Evolutionary conservation across 495 filamentous ascomycete species (phyloP).

Genomic region (Monascus purpureus): DNA sequence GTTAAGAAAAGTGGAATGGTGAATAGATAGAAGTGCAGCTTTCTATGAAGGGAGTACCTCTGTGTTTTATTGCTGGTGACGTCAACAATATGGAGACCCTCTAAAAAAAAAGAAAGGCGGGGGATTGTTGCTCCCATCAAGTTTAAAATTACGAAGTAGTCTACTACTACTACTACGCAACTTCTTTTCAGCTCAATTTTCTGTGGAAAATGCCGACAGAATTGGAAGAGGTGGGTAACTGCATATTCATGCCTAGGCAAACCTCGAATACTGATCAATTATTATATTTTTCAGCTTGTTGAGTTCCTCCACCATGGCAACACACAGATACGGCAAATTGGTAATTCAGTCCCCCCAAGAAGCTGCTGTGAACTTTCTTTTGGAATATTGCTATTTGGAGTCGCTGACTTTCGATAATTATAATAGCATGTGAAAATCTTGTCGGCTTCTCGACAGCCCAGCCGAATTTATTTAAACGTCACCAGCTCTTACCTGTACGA

Average conservation of each 20-base stretch:
- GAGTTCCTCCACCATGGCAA: constrained; percentile 86
- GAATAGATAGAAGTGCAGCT: too few relatives aligned
- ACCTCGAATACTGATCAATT: not conserved
- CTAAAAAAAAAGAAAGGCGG: too few relatives aligned
- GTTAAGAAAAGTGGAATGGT: too few relatives aligned
- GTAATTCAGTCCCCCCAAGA: too few relatives aligned
- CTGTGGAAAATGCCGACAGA: constrained; percentile 65
- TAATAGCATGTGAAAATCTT: constrained; percentile 63
- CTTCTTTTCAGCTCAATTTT: too few relatives aligned
- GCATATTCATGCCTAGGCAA: not conserved
- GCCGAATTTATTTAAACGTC: constrained; percentile 68
- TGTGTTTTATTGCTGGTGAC: too few relatives aligned
- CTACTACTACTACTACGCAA: too few relatives aligned
- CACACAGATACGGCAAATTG: constrained; percentile 65
- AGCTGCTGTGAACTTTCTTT: not conserved
- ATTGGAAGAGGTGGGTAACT: constrained; percentile 55
- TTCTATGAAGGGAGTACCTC: too few relatives aligned
- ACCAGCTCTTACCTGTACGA: constrained; percentile 64
- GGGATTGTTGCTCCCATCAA: too few relatives aligned
- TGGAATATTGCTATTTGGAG: not conserved
- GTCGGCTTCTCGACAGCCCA: constrained; percentile 70
- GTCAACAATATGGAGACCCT: too few relatives aligned
- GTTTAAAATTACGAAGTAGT: too few relatives aligned
- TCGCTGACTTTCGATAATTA: constrained; percentile 2
- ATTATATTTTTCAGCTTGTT: constrained; percentile 47